phyloP scores from a whole-genome alignment of 108 stramenopile genomes.

The Bacterosira constricta region DNA sequence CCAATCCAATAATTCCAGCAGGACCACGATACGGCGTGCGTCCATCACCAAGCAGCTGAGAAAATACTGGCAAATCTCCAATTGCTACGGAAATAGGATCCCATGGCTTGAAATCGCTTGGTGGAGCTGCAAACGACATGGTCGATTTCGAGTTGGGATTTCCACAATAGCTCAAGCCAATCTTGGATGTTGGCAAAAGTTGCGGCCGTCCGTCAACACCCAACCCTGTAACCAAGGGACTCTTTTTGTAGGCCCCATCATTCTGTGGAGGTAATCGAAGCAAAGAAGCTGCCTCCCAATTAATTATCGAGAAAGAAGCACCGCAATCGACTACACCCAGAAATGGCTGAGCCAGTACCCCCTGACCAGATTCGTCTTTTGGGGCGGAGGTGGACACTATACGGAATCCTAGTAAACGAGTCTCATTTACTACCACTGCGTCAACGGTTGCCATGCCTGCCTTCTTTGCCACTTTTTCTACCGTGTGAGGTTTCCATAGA shows the following conservation, averaged over 20 bases:
- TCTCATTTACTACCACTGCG: slow-evolving; percentile 77
- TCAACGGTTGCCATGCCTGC: slow-evolving; percentile 59
- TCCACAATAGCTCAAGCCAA: slow-evolving; percentile 58
- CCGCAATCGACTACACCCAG: slow-evolving; percentile 80
- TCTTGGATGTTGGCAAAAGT: slow-evolving; percentile 52
- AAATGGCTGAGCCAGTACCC: slow-evolving; percentile 54
- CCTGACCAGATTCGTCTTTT: background rate
- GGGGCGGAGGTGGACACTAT: slow-evolving; percentile 4
- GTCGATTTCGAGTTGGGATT: slow-evolving; percentile 40
- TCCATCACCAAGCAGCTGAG: slow-evolving; percentile 70
- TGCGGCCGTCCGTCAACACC: slow-evolving; percentile 75
- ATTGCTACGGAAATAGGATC: slow-evolving; percentile 56
- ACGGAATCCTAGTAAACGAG: slow-evolving; percentile 70
- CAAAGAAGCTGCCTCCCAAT: slow-evolving; percentile 66
- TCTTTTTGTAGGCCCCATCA: slow-evolving; percentile 55
- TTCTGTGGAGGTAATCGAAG: slow-evolving; percentile 62
- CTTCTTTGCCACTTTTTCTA: slow-evolving; percentile 11
- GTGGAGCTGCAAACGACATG: slow-evolving; percentile 59
- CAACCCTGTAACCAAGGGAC: slow-evolving; percentile 54
- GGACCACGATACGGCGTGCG: slow-evolving; percentile 64
- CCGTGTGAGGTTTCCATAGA: slow-evolving; percentile 65
- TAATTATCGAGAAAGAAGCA: slow-evolving; percentile 64
- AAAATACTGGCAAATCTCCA: slow-evolving; percentile 79
- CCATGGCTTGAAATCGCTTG: slow-evolving; percentile 71
- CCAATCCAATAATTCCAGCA: slow-evolving; percentile 75